Percentiles rank a stretch among this genome's conserved stretches.
Evolutionary conservation across 306 rosid species (phyloP).

Genomic region (Purshia tridentata): DNA sequence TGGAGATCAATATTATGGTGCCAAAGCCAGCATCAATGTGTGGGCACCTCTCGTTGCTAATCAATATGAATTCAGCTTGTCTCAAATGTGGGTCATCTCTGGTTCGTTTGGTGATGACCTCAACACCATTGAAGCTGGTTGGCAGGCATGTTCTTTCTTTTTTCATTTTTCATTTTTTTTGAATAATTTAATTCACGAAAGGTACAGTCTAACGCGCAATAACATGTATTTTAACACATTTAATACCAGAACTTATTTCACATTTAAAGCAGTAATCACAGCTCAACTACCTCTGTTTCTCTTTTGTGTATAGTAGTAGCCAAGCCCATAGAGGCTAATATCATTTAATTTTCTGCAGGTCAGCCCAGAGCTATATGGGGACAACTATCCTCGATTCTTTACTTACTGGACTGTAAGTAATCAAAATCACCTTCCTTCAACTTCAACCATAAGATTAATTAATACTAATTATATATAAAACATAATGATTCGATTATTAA

Average conservation of each 20-base stretch:
- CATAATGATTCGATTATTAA: not conserved
- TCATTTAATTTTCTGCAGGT: slow-evolving; percentile 60
- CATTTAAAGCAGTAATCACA: slow-evolving; percentile 39
- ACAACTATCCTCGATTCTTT: slow-evolving; percentile 85
- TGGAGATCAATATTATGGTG: slow-evolving; percentile 87
- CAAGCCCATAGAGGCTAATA: slow-evolving; percentile 27
- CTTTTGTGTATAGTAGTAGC: not conserved
- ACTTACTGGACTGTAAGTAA: slow-evolving; percentile 94
- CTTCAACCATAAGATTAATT: slow-evolving; percentile 6
- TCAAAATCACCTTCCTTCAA: slow-evolving; percentile 19
- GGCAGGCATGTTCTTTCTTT: slow-evolving; percentile 62
- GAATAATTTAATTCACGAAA: slow-evolving; percentile 13
- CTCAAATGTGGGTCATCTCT: slow-evolving; percentile 98
- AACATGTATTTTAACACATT: not conserved
- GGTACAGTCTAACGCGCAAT: slow-evolving; percentile 11
- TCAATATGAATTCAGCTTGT: slow-evolving; percentile 93
- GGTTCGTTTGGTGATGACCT: slow-evolving; percentile 96
- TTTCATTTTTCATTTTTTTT: not conserved
- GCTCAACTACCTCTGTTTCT: slow-evolving; percentile 42
- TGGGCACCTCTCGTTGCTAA: slow-evolving; percentile 87
- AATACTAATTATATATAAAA: too few species aligned
- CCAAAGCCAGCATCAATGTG: slow-evolving; percentile 93
- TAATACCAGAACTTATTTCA: slow-evolving; percentile 19
- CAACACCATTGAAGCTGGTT: slow-evolving; percentile 98
- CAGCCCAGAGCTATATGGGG: slow-evolving; percentile 96